These are phyloP conservation scores for Leucocoprinus sp. DNA, from an alignment of 768 basidiomycete genomes.

Conservation along the genomic window DNA sequence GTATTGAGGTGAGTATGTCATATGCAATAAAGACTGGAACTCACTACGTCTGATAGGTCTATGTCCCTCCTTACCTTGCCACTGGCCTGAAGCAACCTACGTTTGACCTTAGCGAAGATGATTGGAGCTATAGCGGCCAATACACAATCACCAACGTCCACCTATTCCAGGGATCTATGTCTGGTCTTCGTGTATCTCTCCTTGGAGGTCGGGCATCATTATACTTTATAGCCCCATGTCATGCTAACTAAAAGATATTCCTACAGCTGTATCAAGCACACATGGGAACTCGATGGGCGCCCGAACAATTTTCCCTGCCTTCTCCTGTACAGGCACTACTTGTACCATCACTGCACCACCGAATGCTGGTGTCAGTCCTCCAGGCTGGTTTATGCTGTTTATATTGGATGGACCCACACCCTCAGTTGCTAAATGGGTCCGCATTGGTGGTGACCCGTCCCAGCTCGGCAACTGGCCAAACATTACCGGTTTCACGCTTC, in stretches of 20 bases:
- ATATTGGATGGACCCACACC: slow-evolving; percentile 75
- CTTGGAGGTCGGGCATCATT: slow-evolving; percentile 42
- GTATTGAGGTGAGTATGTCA: slow-evolving; percentile 36
- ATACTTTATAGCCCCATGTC: neutral
- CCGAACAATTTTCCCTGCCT: slow-evolving; percentile 64
- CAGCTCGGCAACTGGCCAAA: slow-evolving; percentile 67
- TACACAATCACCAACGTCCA: slow-evolving; percentile 45
- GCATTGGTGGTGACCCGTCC: slow-evolving; percentile 72
- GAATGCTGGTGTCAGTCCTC: slow-evolving; percentile 57
- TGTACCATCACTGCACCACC: slow-evolving; percentile 78
- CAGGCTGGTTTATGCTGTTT: slow-evolving; percentile 72
- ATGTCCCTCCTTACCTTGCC: slow-evolving; percentile 81
- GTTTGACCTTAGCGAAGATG: slow-evolving; percentile 47
- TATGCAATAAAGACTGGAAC: neutral
- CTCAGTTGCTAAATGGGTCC: slow-evolving; percentile 64
- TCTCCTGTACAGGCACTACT: slow-evolving; percentile 57
- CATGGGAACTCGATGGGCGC: slow-evolving; percentile 75
- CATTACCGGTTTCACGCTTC: slow-evolving; percentile 56
- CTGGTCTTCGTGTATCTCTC: slow-evolving; percentile 50
- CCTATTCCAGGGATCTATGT: slow-evolving; percentile 33
- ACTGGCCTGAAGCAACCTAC: slow-evolving; percentile 53
- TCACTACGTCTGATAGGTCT: slow-evolving; percentile 38
- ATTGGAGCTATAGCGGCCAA: slow-evolving; percentile 54
- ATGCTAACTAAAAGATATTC: slow-evolving; percentile 4
- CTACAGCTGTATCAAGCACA: slow-evolving; percentile 64